Base-by-base conservation (phyloP, 169 alveolate species). In the Toxoplasma gondii region DNA sequence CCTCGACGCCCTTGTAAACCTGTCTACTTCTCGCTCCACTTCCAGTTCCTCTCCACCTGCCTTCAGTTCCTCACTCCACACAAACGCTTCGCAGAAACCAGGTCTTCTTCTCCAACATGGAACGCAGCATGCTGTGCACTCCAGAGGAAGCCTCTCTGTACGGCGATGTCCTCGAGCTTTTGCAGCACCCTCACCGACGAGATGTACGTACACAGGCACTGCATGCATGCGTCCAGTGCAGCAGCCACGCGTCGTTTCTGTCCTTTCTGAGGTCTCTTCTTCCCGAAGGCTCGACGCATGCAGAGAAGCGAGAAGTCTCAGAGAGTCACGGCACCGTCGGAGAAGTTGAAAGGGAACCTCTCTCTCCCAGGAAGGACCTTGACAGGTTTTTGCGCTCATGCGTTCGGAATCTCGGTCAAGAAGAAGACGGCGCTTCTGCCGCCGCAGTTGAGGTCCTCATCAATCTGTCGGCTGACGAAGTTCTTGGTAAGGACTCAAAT, bases 161-260 rank as follows among this genome's bases (percentile, higher is more conserved):
- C 4, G 87, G 87, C 41, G 87, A 78, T 34, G 45, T 78, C 87
- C 34, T 78, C 41, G 87, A 78, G 29, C 87, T 78, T 7, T 44
- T 78, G 29, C 87, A 39, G 22, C 87, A 78, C 87, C 44, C 87
- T 17, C 43, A 53, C 27, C 43, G 53, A 27, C 78, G 78, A 19
- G 87, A 78, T 34, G 45, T 78, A 78, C 45, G 87, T 19, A 34
- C 43, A 16, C 53, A 78, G 87, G 87, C 87, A 4, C 31, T 78
- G 87, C 87, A 78, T 34, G 87, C 87, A 39, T 34, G 53, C 87
- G 87, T 78, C 87, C 87, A 78, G 45, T 78, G 87, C 87, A 78
- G 87, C 87, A 38, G 53, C 87, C 45, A 78, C 0, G 29, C 87
- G 12, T 78, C 87, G 7, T 78, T 78, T 34, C 45, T 78, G 45